Percentiles rank a stretch among this genome's conserved stretches.
Conservation (phyloP, 805 yeast species). For the Candida hungchunana region DNA sequence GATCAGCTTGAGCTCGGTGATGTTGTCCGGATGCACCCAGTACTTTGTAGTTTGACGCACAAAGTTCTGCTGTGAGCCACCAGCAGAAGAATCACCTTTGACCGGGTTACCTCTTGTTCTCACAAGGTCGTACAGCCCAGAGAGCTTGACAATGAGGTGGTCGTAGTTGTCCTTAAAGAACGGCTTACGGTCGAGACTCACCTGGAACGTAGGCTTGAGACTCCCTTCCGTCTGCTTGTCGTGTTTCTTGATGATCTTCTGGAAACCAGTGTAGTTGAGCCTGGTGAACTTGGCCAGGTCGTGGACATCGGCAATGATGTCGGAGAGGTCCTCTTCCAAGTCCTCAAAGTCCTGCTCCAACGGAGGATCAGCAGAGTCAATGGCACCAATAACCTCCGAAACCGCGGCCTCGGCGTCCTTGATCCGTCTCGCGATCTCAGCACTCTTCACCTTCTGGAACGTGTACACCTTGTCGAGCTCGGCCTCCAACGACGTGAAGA, state of each 20-base stretch:
- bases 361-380: slow-evolving; percentile 46
- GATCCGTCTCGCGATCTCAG: slow-evolving; percentile 81
- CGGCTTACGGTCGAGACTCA: slow-evolving; percentile 87
- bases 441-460: slow-evolving; percentile 82
- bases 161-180: slow-evolving; percentile 96
- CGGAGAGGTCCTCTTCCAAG: slow-evolving; percentile 71
- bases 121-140: slow-evolving; percentile 85
- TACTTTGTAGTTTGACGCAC: slow-evolving; percentile 98
- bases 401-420: slow-evolving; percentile 77
- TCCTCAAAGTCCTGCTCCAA: slow-evolving; percentile 67
- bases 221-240: slow-evolving; percentile 82
- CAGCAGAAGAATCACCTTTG: slow-evolving; percentile 94
- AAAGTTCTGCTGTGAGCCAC: slow-evolving; percentile 96
- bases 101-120: slow-evolving; percentile 96
- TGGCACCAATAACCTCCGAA: slow-evolving; percentile 54
- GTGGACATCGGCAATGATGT: slow-evolving; percentile 94
- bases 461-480: slow-evolving; percentile 92
- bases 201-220: slow-evolving; percentile 89
- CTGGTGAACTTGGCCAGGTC: slow-evolving; percentile 93
- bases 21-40: slow-evolving; percentile 99
- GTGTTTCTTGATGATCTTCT: slow-evolving; percentile 93
- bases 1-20: slow-evolving; percentile 90
- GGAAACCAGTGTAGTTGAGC: slow-evolving; percentile 94
- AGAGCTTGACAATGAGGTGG: slow-evolving; percentile 78
- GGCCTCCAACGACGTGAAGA: slow-evolving; percentile 64